phyloP scores from a whole-genome alignment of 768 basidiomycete genomes.

The Leccinum ochraceum region DNA sequence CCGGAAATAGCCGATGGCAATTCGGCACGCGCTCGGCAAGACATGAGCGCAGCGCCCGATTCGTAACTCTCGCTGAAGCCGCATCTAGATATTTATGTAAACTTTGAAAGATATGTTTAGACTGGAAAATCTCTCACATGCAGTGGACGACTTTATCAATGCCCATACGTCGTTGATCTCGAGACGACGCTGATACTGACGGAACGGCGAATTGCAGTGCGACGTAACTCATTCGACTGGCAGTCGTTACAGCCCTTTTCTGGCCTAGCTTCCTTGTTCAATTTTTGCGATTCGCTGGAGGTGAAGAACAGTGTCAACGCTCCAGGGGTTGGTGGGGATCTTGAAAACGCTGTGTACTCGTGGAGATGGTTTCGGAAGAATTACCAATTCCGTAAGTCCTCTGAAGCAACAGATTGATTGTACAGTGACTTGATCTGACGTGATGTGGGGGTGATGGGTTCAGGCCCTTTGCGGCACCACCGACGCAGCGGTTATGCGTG shows the following conservation, averaged over 20 bases:
- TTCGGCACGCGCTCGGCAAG: too few relatives aligned
- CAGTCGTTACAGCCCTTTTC: slow-evolving; percentile 38
- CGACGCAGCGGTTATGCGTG: slow-evolving; percentile 39
- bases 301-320: slow-evolving; percentile 43
- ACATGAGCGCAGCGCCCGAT: too few relatives aligned
- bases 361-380: slow-evolving; percentile 62
- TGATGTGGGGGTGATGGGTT: background rate
- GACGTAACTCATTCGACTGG: slow-evolving; percentile 32
- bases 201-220: background rate
- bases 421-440: background rate
- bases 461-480: slow-evolving; percentile 51
- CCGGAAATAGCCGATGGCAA: too few relatives aligned
- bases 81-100: too few relatives aligned
- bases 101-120: too few relatives aligned
- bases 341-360: slow-evolving; percentile 56
- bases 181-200: too few relatives aligned
- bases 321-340: slow-evolving; percentile 32
- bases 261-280: slow-evolving; percentile 41
- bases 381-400: slow-evolving; percentile 42
- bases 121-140: too few relatives aligned
- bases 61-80: too few relatives aligned
- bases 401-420: background rate
- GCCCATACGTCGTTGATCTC: too few relatives aligned
- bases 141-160: too few relatives aligned
- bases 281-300: slow-evolving; percentile 42